Evolutionary conservation across 768 basidiomycete genomes (phyloP), one percentile per base, ranked within the genome.

Genomic region (Rhizopogon roseolus): DNA sequence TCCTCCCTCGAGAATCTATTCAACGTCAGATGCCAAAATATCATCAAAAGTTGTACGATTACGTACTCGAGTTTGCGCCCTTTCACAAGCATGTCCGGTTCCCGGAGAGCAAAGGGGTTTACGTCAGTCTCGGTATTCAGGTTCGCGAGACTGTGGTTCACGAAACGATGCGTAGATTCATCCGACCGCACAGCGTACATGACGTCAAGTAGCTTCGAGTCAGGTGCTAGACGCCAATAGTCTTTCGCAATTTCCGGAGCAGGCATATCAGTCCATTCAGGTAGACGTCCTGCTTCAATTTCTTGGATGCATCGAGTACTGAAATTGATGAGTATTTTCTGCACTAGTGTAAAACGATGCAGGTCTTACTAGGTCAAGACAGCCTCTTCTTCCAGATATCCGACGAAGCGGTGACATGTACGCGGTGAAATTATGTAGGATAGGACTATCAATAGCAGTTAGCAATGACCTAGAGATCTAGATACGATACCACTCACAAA

Each of bases 131-230:
- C 66, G 29, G 77, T 75, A 58, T 91, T 73, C 48, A 99, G 76
- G 71, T 93, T 94, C 4, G 94, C 96, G 36, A 98, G 76, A 54
- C 89, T 91, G 73, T 98, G 96, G 70, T 98, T 98, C 58, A 96
- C 93, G 63, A 98, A 98, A 48, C 93, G 79, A 64, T 98, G 95
- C 1, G 90, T 93, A 1, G 89, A 81, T 67, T 98, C 95, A 68
- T 98, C 95, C 14, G 90, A 92, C 61, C 95, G 81, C 34, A 98
- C 90, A 34, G 93, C 93, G 63, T 91, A 91, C 46, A 98, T 78
- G 44, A 96, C 87, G 62, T 98, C 96, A 17, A 92, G 74, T 55
- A 98, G 72, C 61, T 81, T 93, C 0, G 93, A 89, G 60, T 88
- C 67, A 3, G 80, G 71, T 2, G 68, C 64, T 32, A 96, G 77